phyloP scores from a whole-genome alignment of 2,329 filamentous ascomycete genomes.

The Colletotrichum agaves region DNA sequence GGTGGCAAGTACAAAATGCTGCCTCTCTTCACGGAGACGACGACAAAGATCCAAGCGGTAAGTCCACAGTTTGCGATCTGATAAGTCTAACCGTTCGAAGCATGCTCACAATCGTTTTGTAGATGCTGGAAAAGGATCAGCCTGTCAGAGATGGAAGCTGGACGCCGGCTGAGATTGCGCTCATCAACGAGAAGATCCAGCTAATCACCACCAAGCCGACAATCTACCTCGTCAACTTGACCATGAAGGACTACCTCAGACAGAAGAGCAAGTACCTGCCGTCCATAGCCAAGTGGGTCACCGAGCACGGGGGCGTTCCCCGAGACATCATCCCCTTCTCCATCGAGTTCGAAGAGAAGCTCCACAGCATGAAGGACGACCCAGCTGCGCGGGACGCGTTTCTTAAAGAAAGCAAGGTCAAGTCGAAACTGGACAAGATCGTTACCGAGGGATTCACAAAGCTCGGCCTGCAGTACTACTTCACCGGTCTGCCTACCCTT shows the following conservation, averaged over 20 bases:
- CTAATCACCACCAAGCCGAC: constrained; percentile 58
- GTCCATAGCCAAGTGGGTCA: constrained; percentile 57
- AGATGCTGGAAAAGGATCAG: constrained; percentile 53
- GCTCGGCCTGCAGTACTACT: constrained; percentile 57
- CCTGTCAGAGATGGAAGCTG: constrained; percentile 55
- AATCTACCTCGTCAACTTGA: constrained; percentile 58
- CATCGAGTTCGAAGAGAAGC: constrained; percentile 57
- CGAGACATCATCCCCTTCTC: constrained; percentile 57
- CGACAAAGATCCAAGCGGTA: constrained; percentile 52
- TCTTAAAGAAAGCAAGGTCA: constrained; percentile 53
- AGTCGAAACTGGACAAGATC: constrained; percentile 54
- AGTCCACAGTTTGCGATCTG: not conserved
- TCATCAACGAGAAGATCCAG: constrained; percentile 58
- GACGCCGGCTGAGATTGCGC: constrained; percentile 54
- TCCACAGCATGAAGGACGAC: constrained; percentile 52
- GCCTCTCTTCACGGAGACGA: constrained; percentile 55
- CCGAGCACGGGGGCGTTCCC: constrained; percentile 53
- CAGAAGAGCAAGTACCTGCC: constrained; percentile 59
- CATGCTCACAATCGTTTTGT: constrained; percentile 20
- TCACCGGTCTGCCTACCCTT: constrained; percentile 46
- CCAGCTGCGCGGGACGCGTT: constrained; percentile 48
- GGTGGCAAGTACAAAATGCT: constrained; percentile 59
- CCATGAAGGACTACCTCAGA: constrained; percentile 58
- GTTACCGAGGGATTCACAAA: constrained; percentile 57
- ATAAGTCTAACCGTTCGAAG: not conserved